phyloP scores from a whole-genome alignment of 108 stramenopile genomes.

The Fragilaria crotonensis region DNA sequence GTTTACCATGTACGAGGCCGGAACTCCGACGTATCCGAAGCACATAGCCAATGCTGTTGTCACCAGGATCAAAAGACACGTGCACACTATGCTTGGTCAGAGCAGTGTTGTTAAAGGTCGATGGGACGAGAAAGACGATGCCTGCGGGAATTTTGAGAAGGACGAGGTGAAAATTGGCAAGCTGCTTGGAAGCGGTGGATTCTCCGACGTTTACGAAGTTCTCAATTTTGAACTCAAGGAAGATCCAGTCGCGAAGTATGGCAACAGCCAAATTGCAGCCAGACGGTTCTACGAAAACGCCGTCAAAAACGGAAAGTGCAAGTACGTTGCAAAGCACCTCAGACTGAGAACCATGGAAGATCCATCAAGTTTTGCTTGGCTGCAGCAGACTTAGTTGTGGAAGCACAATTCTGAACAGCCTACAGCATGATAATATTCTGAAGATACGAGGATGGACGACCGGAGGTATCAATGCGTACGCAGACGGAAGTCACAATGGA shows the following conservation, averaged over 20 bases:
- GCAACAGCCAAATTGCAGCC: background rate
- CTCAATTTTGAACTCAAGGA: background rate
- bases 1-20: background rate
- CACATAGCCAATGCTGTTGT: background rate
- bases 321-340: conserved; percentile 2
- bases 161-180: background rate
- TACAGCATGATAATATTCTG: conserved; percentile 71
- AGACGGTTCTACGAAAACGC: background rate
- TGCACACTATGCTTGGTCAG: background rate
- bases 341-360: background rate
- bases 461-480: background rate
- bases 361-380: conserved; percentile 35
- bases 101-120: background rate
- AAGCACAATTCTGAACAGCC: conserved; percentile 68
- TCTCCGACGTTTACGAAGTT: background rate
- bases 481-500: conserved; percentile 13
- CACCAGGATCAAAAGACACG: background rate
- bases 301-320: background rate
- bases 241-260: background rate
- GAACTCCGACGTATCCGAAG: background rate
- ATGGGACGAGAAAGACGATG: background rate
- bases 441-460: conserved; percentile 56
- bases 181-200: background rate
- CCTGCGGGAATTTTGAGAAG: background rate
- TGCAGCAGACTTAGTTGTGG: conserved; percentile 56